phyloP scores from a whole-genome alignment of 164 flowering plant genomes.

The Kalanchoe fedtschenkoi region DNA sequence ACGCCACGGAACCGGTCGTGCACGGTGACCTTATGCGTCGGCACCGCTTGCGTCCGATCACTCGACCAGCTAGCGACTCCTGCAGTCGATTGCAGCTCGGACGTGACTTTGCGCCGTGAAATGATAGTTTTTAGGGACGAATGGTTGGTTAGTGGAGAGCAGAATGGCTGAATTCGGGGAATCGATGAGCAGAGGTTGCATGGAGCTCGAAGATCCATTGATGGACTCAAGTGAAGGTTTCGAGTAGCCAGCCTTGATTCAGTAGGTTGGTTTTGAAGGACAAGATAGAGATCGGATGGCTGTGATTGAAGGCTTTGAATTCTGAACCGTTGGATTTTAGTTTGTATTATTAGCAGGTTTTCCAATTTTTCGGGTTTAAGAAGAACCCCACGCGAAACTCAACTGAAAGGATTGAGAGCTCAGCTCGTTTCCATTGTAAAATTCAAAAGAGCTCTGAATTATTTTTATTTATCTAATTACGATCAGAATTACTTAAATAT shows the following conservation, averaged over 20 bases:
- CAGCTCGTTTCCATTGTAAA: no score
- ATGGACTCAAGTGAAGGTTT: background rate
- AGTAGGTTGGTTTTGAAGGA: background rate
- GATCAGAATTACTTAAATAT: no score
- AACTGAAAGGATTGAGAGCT: no score
- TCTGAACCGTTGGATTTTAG: background rate
- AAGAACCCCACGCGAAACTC: no score
- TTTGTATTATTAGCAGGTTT: no score
- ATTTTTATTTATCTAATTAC: no score
- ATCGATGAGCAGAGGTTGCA: slow-evolving; percentile 18
- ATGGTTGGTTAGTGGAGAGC: background rate
- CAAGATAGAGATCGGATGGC: background rate
- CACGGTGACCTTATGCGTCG: slow-evolving; percentile 70
- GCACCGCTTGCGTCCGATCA: slow-evolving; percentile 16
- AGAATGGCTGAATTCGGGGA: background rate
- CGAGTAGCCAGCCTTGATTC: background rate
- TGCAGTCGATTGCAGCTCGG: slow-evolving; percentile 5
- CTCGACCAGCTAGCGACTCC: slow-evolving; percentile 11
- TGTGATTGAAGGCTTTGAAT: background rate
- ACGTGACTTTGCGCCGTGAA: slow-evolving; percentile 13
- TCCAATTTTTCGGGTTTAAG: no score
- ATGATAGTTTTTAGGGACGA: background rate
- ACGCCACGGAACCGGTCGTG: slow-evolving; percentile 69
- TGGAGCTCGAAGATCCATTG: slow-evolving; percentile 25
- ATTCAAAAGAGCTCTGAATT: no score